Base-by-base conservation (phyloP, 768 basidiomycete species). In the Suillus decipiens region DNA sequence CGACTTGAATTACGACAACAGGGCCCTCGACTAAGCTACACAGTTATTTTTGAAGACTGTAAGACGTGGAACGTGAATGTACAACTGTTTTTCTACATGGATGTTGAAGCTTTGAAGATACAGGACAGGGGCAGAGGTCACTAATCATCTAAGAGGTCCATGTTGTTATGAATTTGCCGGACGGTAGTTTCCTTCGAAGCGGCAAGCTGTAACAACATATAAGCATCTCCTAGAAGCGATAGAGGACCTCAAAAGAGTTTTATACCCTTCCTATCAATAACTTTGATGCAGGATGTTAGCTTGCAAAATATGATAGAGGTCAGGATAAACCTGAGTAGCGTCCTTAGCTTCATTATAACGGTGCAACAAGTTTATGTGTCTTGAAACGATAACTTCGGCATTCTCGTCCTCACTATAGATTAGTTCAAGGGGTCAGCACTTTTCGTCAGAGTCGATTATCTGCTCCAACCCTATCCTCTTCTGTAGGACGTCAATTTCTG, bases 261-360 rank as follows among this genome's bases (percentile, higher is more conserved):
- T 78, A 59, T 71, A 90, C 90, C 75, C 85, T 88, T 66, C 92
- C 92, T 60, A 93, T 91, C 58, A 94, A 77, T 53, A 91, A 87
- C 92, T 93, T 64, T 63, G 15, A 24, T 58, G 33, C 33, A 59
- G 31, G 22, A 47, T 57, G 36, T 42, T 50, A 31, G 55, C 51
- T 60, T 19, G 37, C 47, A 31, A 31, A 4, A 10, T 24, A 34
- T 28, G 22, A 47, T 14, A 15, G 17, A 55, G 24, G 17, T 4
- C 17, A 45, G 9, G 31, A 31, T 14, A 22, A 43, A 86, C 91
- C 86, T 93, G 92, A 0, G 89, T 82, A 5, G 90, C 91, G 71
- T 93, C 92, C 70, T 93, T 93, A 11, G 89, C 84, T 72, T 93
- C 92, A 64, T 93, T 93, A 65, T 92, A 93, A 42, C 77, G 78